Evolutionary conservation across 208 protist genomes (phyloP), one percentile per base, ranked within the genome.

Genomic region (Leishmania tropica): DNA sequence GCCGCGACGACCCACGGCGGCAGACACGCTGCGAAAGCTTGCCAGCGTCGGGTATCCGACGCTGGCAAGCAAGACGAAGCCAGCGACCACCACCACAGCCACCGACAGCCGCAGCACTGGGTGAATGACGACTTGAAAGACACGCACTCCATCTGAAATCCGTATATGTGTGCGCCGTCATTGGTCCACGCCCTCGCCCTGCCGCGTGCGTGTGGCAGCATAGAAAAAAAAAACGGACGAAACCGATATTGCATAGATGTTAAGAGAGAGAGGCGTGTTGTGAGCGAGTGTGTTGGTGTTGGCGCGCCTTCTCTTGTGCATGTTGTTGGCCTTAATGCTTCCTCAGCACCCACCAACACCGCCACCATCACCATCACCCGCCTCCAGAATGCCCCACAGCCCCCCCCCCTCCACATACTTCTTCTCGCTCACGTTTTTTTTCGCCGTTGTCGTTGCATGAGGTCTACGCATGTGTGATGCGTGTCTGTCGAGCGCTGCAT

Each of bases 11-110:
- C 73, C 75, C 40, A 86, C 78, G n/a, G 82, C 82, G 10, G 82
- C 81, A 53, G 84, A 82, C 31, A 84, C 82, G 60, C 68, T 90
- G 51, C 71, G 35, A 19, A 85, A 85, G 56, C 74, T 90, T 42
- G 87, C 80, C 31, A 78, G 73, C 28, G 81, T 82, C 0, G 87
- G 87, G 1, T 90, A 90, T 48, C 87, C 87, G 5, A 65, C 83
- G 37, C 40, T 47, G 37, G 56, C 21, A 31, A 65, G 51, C 51
- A 42, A 31, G 31, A 47, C 73, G 47, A 78, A 80, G 8, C 13
- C 67, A 70, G 42, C 45, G 11, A 8, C 64, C 28, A 35, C 70
- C 21, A 37, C 42, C 24, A 51, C 70, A 15, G 31, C 21, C 11
- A 53, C 15, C 17, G 67, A 72, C 35, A 68, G 35, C 28, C 37